Base-by-base conservation (phyloP, 2,329 filamentous ascomycete genomes). In the Aspergillus cejpii region DNA sequence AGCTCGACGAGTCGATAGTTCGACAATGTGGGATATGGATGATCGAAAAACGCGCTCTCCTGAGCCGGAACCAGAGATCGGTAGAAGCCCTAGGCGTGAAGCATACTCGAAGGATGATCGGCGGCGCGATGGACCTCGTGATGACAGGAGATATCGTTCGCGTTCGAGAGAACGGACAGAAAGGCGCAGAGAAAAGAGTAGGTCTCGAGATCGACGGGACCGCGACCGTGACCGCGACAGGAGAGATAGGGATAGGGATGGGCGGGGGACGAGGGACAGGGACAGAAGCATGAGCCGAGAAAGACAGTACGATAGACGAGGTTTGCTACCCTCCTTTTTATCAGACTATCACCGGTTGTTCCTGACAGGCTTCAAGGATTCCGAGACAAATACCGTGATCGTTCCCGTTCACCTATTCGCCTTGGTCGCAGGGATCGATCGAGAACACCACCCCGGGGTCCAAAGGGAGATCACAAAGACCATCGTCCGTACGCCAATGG, bases 21-120 rank as follows among this genome's bases (percentile, higher is more conserved):
- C 75, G 40, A 72, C 77, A 41, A 80, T 79, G 74, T 80, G 79
- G 77, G 80, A 84, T 50, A 58, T 62, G 45, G 63, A 66, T 41
- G 64, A 69, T 31, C 60, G 54, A 15, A 55, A 51, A 21, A 52
- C 56, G 21, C 57, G 55, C 27, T 55, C 55, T 6, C 50, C 54
- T 31, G 66, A 61, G 24, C 44, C 53, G 43, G 61, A 57, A 17
- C 51, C 56, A 43, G 59, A 58, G 7, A 43, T 45, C 39, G 68
- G 61, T 60, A 72, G 46, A 60, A 69, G 47, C 46, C 66, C 57
- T 46, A 59, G 58, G 45, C 62, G 56, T 62, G 71, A 56, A 57
- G 63, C 21, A 59, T 63, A 48, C 19, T 49, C 39, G 55, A 69
- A 52, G 49, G 60, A 65, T 28, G 70, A 68, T 41, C 53, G 55